Conservation (phyloP, 2,329 filamentous ascomycete species). For the Pseudogymnoascus verrucosus region DNA sequence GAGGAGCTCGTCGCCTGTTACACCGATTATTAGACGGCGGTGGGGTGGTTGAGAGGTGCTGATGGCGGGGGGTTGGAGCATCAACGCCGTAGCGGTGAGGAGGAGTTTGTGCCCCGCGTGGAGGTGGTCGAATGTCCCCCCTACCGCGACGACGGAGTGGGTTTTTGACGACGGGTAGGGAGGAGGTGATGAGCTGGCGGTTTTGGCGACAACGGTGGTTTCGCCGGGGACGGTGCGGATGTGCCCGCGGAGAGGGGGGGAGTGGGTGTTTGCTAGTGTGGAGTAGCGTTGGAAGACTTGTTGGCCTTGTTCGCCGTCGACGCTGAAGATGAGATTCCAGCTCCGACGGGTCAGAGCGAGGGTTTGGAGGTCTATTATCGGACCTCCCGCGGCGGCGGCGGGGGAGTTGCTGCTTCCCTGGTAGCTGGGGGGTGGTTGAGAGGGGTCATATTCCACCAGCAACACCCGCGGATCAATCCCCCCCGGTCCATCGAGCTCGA, state of each 20-base stretch:
- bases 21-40: constrained; percentile 67
- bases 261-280: constrained; percentile 38
- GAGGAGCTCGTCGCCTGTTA: constrained; percentile 81
- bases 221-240: constrained; percentile 46
- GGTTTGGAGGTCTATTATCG: constrained; percentile 38
- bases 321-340: constrained; percentile 60
- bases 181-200: constrained; percentile 9
- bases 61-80: constrained; percentile 45
- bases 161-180: constrained; percentile 15
- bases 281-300: constrained; percentile 45
- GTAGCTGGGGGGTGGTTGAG: constrained; percentile 22
- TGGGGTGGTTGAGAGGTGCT: constrained; percentile 31
- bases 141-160: constrained; percentile 65
- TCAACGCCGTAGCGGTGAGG: constrained; percentile 74
- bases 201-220: constrained; percentile 35
- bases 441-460: constrained; percentile 54
- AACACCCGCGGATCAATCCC: constrained; percentile 71
- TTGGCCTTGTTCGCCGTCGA: constrained; percentile 57
- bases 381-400: constrained; percentile 27
- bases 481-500: constrained; percentile 57
- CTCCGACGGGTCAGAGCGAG: constrained; percentile 46
- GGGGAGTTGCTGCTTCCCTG: constrained; percentile 35
- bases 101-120: constrained; percentile 95
- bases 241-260: constrained; percentile 42
- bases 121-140: constrained; percentile 93